Evolutionary conservation across 2,329 filamentous ascomycete genomes (phyloP), one percentile per base, ranked within the genome.

Genomic region (Phaeosphaeria sp.): DNA sequence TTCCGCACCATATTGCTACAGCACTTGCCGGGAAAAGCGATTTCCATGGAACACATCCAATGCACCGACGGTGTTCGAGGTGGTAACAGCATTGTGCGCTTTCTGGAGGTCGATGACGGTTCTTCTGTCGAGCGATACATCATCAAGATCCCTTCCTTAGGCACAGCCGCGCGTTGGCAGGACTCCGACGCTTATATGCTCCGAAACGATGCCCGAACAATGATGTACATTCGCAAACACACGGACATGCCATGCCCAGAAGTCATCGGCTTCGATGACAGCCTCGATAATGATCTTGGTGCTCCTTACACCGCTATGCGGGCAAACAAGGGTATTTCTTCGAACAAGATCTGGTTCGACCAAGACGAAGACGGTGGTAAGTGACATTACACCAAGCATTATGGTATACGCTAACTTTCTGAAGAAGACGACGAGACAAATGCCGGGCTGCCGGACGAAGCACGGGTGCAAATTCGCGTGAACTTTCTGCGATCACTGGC

Each of bases 281-380:
- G 55, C 4, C 39, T 61, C 5, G 36, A 60, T 11, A 69, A 66
- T 43, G 49, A 33, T 6, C 59, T 70, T 22, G 45, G 54, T 4
- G 60, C 56, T 2, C 68, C 68, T 3, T 69, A 60, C 27, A 62
- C 65, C 21, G 13, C 69, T 4, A 65, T 68, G 63, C 53, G 43
- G 1, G 49, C 36, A 15, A 51, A 44, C 8, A 30, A 51, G 51
- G 39, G 40, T 6, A 64, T 17, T 17, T 55, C 7, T 60, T 66
- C 13, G 39, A 53, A 18, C 44, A 54, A 8, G 53, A 63, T 15
- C 56, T 43, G 55, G 24, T 66, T 56, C 21, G 60, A 68, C 44
- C 43, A 45, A 3, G 51, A 57, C n/a, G 39, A 58, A 15, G 49
- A 61, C 1, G 67, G 64, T 27, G 55, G 30, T 36, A 36, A 36